Percentiles rank a stretch among this genome's conserved stretches.
Conservation (phyloP, 2,329 filamentous ascomycete species). For the Stachybotrys elegans region DNA sequence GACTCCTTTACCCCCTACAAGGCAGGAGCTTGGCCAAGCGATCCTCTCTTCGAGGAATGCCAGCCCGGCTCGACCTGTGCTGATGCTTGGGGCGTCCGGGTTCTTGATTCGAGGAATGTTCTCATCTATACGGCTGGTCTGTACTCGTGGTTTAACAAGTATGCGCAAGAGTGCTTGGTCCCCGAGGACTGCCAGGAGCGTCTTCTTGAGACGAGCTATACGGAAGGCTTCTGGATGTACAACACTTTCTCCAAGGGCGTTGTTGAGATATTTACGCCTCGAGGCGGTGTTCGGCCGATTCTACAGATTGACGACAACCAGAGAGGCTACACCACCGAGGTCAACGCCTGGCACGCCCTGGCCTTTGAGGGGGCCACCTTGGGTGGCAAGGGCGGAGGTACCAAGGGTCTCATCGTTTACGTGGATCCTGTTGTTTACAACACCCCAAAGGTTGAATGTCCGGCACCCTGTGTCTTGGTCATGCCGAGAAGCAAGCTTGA, state of each 20-base stretch:
- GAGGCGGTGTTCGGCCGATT: neutral
- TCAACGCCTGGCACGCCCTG: neutral
- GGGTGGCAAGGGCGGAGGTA: neutral
- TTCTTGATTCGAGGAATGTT: conserved; percentile 10
- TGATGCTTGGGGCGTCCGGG: conserved; percentile 11
- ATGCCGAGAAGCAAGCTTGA: neutral
- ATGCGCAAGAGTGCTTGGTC: conserved; percentile 16
- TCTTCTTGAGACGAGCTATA: conserved; percentile 7
- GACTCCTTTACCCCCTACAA: neutral
- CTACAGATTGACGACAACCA: neutral
- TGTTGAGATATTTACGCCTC: neutral
- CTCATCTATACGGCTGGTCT: conserved; percentile 15
- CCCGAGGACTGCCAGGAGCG: conserved; percentile 14
- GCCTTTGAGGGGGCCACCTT: neutral
- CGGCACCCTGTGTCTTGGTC: neutral
- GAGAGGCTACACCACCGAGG: neutral
- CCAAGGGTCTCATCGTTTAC: neutral
- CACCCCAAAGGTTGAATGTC: neutral
- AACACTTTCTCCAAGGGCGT: conserved; percentile 8
- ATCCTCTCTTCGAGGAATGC: conserved; percentile 8
- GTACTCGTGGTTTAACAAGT: conserved; percentile 17
- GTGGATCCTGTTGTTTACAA: neutral
- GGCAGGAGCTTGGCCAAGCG: neutral
- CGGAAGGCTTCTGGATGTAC: conserved; percentile 8
- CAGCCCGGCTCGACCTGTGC: neutral